These are phyloP conservation scores for Apocynum venetum DNA, from an alignment of 257 asterid genomes.

Conservation along the genomic window DNA sequence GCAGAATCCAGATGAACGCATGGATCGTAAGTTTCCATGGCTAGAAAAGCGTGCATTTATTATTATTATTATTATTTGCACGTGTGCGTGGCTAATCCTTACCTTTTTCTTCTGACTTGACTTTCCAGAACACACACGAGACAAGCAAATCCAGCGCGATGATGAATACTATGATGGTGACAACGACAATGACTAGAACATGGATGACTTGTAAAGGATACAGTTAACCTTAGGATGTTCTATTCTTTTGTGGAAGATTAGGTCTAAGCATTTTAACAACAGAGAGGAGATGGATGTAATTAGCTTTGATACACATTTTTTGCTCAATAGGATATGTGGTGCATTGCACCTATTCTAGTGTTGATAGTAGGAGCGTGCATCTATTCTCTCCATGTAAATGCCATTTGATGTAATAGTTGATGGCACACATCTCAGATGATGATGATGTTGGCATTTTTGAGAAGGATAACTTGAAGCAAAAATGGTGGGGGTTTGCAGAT, in stretches of 20 bases:
- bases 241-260: constrained; percentile 1
- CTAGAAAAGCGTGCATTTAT: background rate
- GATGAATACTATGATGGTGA: constrained; percentile 94
- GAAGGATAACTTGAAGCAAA: background rate
- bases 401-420: background rate
- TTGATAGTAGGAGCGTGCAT: background rate
- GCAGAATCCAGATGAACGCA: constrained; percentile 85
- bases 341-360: background rate
- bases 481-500: background rate
- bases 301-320: constrained; percentile 3
- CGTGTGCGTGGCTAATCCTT: background rate
- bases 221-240: background rate
- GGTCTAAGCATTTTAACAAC: background rate
- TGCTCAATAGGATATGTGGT: background rate
- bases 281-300: background rate
- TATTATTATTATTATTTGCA: background rate
- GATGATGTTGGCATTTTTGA: background rate
- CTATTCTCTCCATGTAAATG: background rate
- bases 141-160: constrained; percentile 92
- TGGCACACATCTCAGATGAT: background rate
- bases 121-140: constrained; percentile 64
- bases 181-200: constrained; percentile 72
- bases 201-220: constrained; percentile 54
- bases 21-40: constrained; percentile 57
- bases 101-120: background rate